These are phyloP conservation scores for Sclerotiophoma versabilis DNA, from an alignment of 2,329 filamentous ascomycete genomes.

Conservation along the genomic window DNA sequence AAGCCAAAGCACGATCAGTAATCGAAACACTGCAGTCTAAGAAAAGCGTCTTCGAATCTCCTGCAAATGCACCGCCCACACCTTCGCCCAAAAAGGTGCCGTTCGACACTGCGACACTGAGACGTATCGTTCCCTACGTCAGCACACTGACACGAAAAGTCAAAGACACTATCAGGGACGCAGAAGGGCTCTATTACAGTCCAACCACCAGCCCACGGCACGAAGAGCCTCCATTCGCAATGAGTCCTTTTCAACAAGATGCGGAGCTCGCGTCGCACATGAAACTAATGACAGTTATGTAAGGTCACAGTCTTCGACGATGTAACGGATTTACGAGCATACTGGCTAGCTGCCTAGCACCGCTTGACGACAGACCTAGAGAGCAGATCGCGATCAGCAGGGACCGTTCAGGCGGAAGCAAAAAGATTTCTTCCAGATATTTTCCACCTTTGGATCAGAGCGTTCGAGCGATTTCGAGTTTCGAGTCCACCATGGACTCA, in stretches of 20 bases:
- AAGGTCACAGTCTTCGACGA: constrained; percentile 21
- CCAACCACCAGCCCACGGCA: constrained; percentile 49
- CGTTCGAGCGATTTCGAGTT: constrained; percentile 37
- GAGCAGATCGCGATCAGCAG: constrained; percentile 24
- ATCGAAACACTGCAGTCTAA: constrained; percentile 66
- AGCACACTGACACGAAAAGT: constrained; percentile 57
- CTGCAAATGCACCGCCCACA: constrained; percentile 33
- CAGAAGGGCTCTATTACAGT: constrained; percentile 57
- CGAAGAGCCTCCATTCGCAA: constrained; percentile 45
- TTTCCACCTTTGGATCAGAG: constrained; percentile 40
- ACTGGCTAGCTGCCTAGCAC: constrained; percentile 14
- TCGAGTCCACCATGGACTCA: constrained; percentile 23
- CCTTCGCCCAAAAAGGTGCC: constrained; percentile 63
- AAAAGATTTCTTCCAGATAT: constrained; percentile 40
- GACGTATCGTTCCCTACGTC: constrained; percentile 66
- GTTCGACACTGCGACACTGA: constrained; percentile 70
- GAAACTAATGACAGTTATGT: constrained; percentile 53
- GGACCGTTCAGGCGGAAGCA: constrained; percentile 28
- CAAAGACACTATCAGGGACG: constrained; percentile 56
- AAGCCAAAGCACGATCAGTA: constrained; percentile 67
- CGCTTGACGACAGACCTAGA: not conserved
- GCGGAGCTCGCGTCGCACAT: constrained; percentile 46
- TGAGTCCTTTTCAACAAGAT: constrained; percentile 43
- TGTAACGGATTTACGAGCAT: constrained; percentile 24
- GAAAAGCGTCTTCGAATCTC: constrained; percentile 44